Evolutionary conservation across 1,284 basidiomycete genomes (phyloP).

Genomic region (Porodaedalea pini): DNA sequence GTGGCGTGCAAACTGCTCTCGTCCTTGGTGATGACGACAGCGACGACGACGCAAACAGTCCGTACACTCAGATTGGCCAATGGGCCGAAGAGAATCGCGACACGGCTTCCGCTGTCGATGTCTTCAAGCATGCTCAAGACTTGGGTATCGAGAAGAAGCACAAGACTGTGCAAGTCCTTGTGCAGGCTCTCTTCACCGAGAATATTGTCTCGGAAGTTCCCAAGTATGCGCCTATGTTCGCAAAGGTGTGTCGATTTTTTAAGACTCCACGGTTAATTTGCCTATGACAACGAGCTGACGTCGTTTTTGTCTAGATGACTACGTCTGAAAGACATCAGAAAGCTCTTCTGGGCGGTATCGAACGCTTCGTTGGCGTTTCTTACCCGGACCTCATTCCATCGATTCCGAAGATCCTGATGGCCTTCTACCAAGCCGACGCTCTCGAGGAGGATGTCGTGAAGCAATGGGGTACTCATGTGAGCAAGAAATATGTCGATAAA

Average conservation of each 20-base stretch:
- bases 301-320: conserved; percentile 47
- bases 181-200: conserved; percentile 84
- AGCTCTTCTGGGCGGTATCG: conserved; percentile 85
- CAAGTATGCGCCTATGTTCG: conserved; percentile 72
- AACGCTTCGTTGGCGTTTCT: conserved; percentile 73
- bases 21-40: conserved; percentile 79
- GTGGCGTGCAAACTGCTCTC: conserved; percentile 53
- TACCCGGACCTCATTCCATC: conserved; percentile 62
- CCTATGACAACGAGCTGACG: background rate
- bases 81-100: conserved; percentile 85
- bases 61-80: conserved; percentile 78
- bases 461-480: conserved; percentile 96
- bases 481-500: conserved; percentile 97
- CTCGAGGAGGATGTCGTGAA: conserved; percentile 89
- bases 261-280: background rate
- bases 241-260: conserved; percentile 57
- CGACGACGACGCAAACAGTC: conserved; percentile 84
- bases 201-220: conserved; percentile 73
- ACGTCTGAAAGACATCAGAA: conserved; percentile 95
- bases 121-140: conserved; percentile 90
- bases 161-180: conserved; percentile 84
- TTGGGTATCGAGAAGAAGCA: conserved; percentile 95
- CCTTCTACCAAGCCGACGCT: conserved; percentile 88
- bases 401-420: conserved; percentile 94
- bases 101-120: conserved; percentile 53